Evolutionary conservation across 1,284 basidiomycete species (phyloP), one percentile per base, ranked within the genome.

Genomic region (Ganoderma lingzhi): DNA sequence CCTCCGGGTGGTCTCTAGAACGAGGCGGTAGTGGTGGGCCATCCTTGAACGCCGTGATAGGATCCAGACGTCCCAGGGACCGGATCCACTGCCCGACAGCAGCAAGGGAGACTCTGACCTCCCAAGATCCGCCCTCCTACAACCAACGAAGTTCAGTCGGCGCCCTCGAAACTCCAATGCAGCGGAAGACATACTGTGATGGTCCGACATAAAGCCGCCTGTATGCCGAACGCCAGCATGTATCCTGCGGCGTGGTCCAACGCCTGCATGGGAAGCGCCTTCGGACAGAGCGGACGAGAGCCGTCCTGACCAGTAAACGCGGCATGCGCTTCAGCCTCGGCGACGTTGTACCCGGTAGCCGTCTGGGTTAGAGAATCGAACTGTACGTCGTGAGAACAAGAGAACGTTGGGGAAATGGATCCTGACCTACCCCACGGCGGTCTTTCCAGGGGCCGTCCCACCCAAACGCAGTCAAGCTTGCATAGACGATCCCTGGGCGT

Each of bases 291-390:
- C 5, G 74, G 70, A 2, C 71, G 71, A 2, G 48, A 39, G 3
- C 39, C 59, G 23, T 61, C 35, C 37, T 12, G 39, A 0, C 76
- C 77, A 5, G 65, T 73, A 65, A 77, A 85, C 3, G 74, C 62
- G 0, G 81, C 79, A 70, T 82, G 87, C 3, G 86, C 86, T 63
- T 84, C 77, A 0, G 82, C 86, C 79, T 92, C 90, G 10, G 87
- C 86, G 32, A 81, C 76, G 68, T 91, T 91, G 76, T 91, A 87
- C 0, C 90, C 91, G 0, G 84, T 86, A 0, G 88, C 88, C 0
- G 89, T 90, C 77, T 93, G 90, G 0, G 90, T 87, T 3, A 92
- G 81, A 0, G 89, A 91, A 74, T 93, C 90, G 70, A 91, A 92
- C 88, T 90, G 68, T 17, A 8, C 45, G 44, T n/a, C 23, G 68